Evolutionary conservation across 805 yeast genomes (phyloP).

Genomic region (Soucietia sequanensis): DNA sequence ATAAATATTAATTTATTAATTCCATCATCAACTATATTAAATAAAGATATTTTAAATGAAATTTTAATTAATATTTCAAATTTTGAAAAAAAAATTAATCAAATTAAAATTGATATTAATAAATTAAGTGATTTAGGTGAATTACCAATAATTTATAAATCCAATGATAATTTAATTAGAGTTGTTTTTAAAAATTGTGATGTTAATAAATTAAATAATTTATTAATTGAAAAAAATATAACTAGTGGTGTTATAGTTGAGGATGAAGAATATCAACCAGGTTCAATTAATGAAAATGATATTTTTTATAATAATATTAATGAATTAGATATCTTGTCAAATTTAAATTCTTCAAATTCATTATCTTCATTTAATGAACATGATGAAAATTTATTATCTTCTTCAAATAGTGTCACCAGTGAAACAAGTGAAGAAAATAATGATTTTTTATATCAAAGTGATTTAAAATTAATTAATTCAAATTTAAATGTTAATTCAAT

Average conservation of each 20-base stretch:
- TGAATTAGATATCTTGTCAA: constrained; percentile 1
- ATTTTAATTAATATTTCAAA: constrained; percentile 57
- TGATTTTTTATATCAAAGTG: too few species aligned
- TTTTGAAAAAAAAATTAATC: constrained; percentile 41
- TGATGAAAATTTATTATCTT: constrained; percentile 1
- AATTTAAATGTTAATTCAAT: too few species aligned
- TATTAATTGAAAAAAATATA: constrained; percentile 60
- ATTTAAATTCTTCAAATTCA: background rate
- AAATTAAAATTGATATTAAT: constrained; percentile 42
- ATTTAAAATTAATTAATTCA: too few species aligned
- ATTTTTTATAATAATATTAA: constrained; percentile 10
- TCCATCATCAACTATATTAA: constrained; percentile 32
- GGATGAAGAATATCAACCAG: constrained; percentile 13
- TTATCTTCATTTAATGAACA: background rate
- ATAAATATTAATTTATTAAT: constrained; percentile 23
- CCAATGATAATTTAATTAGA: constrained; percentile 39
- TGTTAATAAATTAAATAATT: constrained; percentile 49
- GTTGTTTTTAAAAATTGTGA: constrained; percentile 76
- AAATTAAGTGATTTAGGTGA: constrained; percentile 60
- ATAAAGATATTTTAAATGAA: constrained; percentile 39
- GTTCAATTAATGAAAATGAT: constrained; percentile 12
- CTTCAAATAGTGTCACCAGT: too few species aligned
- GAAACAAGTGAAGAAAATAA: too few species aligned
- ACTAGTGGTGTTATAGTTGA: constrained; percentile 53
- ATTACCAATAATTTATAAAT: constrained; percentile 54